Percentiles rank a stretch among this genome's conserved stretches.
Conservation (phyloP, 257 asterid genomes). For the Linderniella brevidens region DNA sequence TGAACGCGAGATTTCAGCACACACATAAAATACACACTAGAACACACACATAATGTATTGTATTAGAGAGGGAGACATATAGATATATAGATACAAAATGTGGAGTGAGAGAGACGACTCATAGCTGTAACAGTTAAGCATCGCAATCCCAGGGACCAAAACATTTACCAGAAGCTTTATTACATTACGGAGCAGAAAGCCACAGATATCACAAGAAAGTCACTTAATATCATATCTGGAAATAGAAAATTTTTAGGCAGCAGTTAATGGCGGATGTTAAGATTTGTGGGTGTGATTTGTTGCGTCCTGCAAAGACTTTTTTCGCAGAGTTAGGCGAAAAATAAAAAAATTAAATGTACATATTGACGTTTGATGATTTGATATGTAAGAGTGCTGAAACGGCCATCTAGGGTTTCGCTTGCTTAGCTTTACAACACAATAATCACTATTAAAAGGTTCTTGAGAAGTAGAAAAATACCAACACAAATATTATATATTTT, state of each 20-base stretch:
- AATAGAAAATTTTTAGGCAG: neutral
- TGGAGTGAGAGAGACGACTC: slow-evolving; percentile 1
- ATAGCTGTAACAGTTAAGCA: slow-evolving; percentile 29
- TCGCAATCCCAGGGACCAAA: slow-evolving; percentile 31
- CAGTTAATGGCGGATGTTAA: slow-evolving; percentile 9
- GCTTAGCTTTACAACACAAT: too few relatives aligned
- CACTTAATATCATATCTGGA: neutral
- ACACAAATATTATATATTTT: too few relatives aligned
- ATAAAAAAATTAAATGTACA: too few relatives aligned
- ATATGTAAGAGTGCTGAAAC: too few relatives aligned
- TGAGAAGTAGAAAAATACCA: too few relatives aligned
- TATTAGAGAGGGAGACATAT: slow-evolving; percentile 7
- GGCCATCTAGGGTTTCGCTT: too few relatives aligned
- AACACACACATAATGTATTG: neutral
- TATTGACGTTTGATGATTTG: too few relatives aligned
- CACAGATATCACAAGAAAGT: slow-evolving; percentile 5
- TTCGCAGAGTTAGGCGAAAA: too few relatives aligned
- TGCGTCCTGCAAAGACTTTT: slow-evolving; percentile 29
- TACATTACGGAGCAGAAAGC: slow-evolving; percentile 14
- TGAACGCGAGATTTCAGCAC: slow-evolving; percentile 21
- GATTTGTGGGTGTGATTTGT: slow-evolving; percentile 13
- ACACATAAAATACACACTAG: slow-evolving; percentile 10
- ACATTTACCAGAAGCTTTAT: slow-evolving; percentile 16
- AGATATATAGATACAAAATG: neutral
- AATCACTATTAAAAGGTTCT: too few relatives aligned